phyloP scores from a whole-genome alignment of 2,329 filamentous ascomycete genomes.

The Thyridium curvatum region DNA sequence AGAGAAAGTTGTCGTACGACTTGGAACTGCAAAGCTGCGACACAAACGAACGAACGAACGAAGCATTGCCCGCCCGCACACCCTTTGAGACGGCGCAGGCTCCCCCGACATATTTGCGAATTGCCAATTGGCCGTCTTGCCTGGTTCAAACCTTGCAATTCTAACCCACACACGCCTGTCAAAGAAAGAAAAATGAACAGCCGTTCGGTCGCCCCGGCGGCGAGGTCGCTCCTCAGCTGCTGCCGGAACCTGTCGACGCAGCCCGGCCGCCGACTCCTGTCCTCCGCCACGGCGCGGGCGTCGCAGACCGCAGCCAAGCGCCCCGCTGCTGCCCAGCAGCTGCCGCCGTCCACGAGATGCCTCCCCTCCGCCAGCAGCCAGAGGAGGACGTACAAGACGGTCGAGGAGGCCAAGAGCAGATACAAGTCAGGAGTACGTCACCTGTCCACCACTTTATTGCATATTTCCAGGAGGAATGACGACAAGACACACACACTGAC shows the following conservation, averaged over 20 bases:
- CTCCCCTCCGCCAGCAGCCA: constrained; percentile 25
- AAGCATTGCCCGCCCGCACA: too few relatives aligned
- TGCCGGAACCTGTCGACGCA: neutral
- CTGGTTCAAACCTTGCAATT: too few relatives aligned
- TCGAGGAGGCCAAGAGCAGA: constrained; percentile 53
- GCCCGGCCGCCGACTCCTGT: constrained; percentile 1
- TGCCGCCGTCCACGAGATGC: constrained; percentile 8
- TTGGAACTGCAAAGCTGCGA: too few relatives aligned
- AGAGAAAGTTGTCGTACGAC: too few relatives aligned
- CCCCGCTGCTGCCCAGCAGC: constrained; percentile 11
- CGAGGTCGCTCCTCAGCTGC: neutral
- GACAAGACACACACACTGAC: constrained; percentile 6
- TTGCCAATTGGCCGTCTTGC: too few relatives aligned
- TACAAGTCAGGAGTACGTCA: constrained; percentile 47
- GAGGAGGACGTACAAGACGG: constrained; percentile 40
- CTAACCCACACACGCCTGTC: too few relatives aligned
- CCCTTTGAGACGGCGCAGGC: too few relatives aligned
- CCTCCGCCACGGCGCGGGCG: neutral
- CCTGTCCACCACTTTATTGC: neutral
- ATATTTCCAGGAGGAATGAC: neutral
- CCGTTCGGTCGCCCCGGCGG: neutral
- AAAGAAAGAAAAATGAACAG: constrained; percentile 2
- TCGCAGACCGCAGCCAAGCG: constrained; percentile 6
- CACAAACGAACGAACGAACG: too few relatives aligned
- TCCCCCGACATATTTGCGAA: too few relatives aligned